Evolutionary conservation across 345 rosid species (phyloP), one percentile per base, ranked within the genome.

Genomic region (Sonneratia caseolaris): DNA sequence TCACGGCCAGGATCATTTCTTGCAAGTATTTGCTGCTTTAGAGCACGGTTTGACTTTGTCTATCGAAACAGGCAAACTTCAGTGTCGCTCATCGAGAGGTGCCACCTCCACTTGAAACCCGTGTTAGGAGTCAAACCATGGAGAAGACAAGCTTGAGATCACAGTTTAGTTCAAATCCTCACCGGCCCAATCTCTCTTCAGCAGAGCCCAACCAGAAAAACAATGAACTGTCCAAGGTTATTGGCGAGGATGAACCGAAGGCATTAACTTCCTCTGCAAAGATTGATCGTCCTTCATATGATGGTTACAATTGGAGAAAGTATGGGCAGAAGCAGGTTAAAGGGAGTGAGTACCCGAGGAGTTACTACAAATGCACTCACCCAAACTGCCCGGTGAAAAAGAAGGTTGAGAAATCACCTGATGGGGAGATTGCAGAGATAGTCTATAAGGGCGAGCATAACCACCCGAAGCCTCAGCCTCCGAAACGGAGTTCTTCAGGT

Each of bases 251-350:
- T 74, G 88, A 86, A 51, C 62, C 75, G 1, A 88, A 80, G 77
- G 35, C 70, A 37, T 40, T 73, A 67, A 72, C 77, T 11, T 67
- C 77, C 0, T 40, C 67, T 36, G 80, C 79, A 22, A 76, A 70
- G 14, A 72, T 9, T 62, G 89, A 91, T 38, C 80, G 92, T 55
- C 89, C 97, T 69, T 90, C 93, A 0, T 82, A 83, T 73, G 98
- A 96, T 48, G 99, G 99, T 51, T 96, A 96, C 77, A 96, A 96
- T 47, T 96, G 99, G 99, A 88, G 97, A 77, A 96, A 96, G 72
- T 96, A 96, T 43, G 99, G 99, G 67, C 99, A 92, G 68, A 96
- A 96, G 78, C 99, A 92, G 78, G 99, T 92, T 27, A 96, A 96
- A 84, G 97, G 98, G 75, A 96, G 99, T 70, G 98, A 92, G 72